Percentiles rank a stretch among this genome's conserved stretches.
Evolutionary conservation across 495 filamentous ascomycete species (phyloP).

Genomic region (Xylaria grammica): DNA sequence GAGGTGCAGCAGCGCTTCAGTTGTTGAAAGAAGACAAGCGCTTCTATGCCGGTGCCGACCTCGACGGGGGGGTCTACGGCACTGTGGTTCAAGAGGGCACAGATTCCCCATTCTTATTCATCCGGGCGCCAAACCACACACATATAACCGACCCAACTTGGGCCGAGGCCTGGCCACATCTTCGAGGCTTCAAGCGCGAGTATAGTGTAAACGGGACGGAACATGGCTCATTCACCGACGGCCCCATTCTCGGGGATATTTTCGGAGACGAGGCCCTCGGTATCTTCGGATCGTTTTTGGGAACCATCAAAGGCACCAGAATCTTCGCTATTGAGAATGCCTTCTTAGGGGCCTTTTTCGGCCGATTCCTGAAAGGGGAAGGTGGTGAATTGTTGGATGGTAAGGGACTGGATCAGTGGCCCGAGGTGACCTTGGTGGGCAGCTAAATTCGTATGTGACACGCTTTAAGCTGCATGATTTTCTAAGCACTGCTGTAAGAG

Average conservation of each 20-base stretch:
- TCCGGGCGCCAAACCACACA: neutral
- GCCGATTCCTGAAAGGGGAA: constrained; percentile 22
- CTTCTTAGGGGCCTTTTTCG: constrained; percentile 17
- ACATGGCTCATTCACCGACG: constrained; percentile 21
- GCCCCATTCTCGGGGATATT: constrained; percentile 21
- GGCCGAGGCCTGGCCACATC: constrained; percentile 19
- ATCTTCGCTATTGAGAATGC: constrained; percentile 23
- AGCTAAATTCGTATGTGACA: neutral
- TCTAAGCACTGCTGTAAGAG: too few species aligned
- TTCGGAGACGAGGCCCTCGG: constrained; percentile 8
- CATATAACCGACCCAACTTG: constrained; percentile 15
- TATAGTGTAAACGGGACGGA: constrained; percentile 23
- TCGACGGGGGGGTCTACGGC: constrained; percentile 52
- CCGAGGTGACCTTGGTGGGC: constrained; percentile 19
- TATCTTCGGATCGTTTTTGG: neutral
- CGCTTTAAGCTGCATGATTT: too few species aligned
- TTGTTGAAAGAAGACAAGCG: constrained; percentile 46
- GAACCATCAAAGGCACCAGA: constrained; percentile 23
- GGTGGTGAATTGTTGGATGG: constrained; percentile 24
- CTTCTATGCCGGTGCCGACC: constrained; percentile 51
- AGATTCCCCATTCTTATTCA: constrained; percentile 24
- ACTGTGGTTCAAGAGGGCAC: constrained; percentile 18
- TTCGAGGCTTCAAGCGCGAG: constrained; percentile 26
- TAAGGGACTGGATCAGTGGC: constrained; percentile 13
- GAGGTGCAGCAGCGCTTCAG: constrained; percentile 56